phyloP scores from a whole-genome alignment of 2,329 filamentous ascomycete species.

The Corynespora cassiicola region DNA sequence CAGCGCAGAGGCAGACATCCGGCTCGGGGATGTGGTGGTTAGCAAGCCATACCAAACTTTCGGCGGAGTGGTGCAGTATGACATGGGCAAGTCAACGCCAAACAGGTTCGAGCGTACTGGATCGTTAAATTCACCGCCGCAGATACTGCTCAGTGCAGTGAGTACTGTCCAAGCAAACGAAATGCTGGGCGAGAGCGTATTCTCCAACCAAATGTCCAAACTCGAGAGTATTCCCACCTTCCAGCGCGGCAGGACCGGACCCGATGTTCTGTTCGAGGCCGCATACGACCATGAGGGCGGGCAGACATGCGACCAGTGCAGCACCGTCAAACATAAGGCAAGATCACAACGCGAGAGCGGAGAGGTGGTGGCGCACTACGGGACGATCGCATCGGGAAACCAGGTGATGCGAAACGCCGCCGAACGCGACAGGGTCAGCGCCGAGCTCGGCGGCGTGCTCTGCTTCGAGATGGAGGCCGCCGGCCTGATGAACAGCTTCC shows the following conservation, averaged over 20 bases:
- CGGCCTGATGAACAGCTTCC: slow-evolving; percentile 31
- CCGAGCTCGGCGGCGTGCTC: slow-evolving; percentile 18
- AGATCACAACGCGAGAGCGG: slow-evolving; percentile 1
- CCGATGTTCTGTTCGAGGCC: slow-evolving; percentile 18
- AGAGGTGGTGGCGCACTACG: slow-evolving; percentile 10
- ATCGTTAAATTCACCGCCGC: slow-evolving; percentile 2
- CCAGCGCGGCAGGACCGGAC: slow-evolving; percentile 6
- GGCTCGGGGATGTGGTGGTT: slow-evolving; percentile 19
- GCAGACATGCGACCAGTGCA: slow-evolving; percentile 8
- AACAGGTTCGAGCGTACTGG: slow-evolving; percentile 6
- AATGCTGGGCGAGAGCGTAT: slow-evolving; percentile 3
- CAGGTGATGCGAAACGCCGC: slow-evolving; percentile 8
- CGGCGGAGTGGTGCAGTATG: slow-evolving; percentile 21
- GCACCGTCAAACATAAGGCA: slow-evolving; percentile 2
- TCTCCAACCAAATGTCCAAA: slow-evolving; percentile 4
- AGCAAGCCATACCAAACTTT: slow-evolving; percentile 10
- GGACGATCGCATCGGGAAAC: slow-evolving; percentile 9
- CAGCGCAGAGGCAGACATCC: slow-evolving; percentile 10
- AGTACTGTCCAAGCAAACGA: slow-evolving; percentile 7
- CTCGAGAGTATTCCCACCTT: slow-evolving; percentile 9
- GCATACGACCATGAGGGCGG: slow-evolving; percentile 13
- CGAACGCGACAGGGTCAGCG: slow-evolving; percentile 9
- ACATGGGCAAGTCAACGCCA: slow-evolving; percentile 10
- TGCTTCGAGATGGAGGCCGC: slow-evolving; percentile 30
- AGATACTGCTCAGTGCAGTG: slow-evolving; percentile 10